Percentiles rank a stretch among this genome's conserved stretches.
These are phyloP conservation scores for Gelatoporia subvermispora DNA, from an alignment of 768 basidiomycete genomes.

Conservation along the genomic window DNA sequence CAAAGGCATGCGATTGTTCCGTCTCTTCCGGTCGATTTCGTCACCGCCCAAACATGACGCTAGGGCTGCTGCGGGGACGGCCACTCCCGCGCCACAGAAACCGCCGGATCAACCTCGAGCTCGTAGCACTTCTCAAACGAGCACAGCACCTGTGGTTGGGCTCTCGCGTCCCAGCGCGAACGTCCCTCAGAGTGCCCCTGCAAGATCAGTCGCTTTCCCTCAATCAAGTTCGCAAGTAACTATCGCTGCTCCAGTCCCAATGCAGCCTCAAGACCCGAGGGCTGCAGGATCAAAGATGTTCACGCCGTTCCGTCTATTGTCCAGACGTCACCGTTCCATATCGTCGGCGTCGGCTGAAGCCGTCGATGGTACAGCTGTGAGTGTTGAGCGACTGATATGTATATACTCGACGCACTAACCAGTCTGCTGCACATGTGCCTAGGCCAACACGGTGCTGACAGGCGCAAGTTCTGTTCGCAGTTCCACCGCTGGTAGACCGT, in stretches of 20 bases:
- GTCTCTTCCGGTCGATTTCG: constrained; percentile 28
- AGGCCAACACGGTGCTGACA: constrained; percentile 71
- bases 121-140: constrained; percentile 11
- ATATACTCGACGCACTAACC: too few species aligned
- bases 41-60: constrained; percentile 19
- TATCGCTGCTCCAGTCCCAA: constrained; percentile 28
- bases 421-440: constrained; percentile 4
- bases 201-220: constrained; percentile 12
- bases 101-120: constrained; percentile 3
- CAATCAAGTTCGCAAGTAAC: constrained; percentile 10
- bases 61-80: not conserved
- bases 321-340: constrained; percentile 58
- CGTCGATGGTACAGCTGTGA: constrained; percentile 72
- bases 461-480: constrained; percentile 69
- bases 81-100: constrained; percentile 1
- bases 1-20: constrained; percentile 37
- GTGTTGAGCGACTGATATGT: constrained; percentile 17
- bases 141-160: constrained; percentile 10
- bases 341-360: constrained; percentile 77
- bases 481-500: constrained; percentile 46
- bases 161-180: constrained; percentile 10
- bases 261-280: constrained; percentile 15
- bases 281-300: constrained; percentile 45
- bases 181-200: constrained; percentile 4
- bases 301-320: constrained; percentile 59